Evolutionary conservation across 2,329 filamentous ascomycete species (phyloP), one percentile per base, ranked within the genome.

Genomic region (Pyrenophora teres): DNA sequence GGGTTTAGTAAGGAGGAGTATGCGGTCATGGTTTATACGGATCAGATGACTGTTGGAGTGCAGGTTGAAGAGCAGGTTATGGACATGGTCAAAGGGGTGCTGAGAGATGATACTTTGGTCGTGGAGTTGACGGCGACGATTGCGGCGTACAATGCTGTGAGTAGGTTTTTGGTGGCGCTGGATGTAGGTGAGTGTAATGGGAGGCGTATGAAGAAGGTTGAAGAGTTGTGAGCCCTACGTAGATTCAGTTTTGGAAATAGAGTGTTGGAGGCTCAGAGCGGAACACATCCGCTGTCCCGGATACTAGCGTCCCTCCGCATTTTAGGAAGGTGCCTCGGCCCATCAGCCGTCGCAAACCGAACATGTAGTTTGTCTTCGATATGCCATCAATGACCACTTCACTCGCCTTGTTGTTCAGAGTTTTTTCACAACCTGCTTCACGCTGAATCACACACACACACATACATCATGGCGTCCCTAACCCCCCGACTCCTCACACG

Each of bases 111-210:
- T 57, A 80, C 81, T 67, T 87, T 92, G 76, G 79, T 92, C 40
- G 88, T 94, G 23, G 91, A 94, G 78, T 80, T 94, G 62, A 92
- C 89, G 49, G 85, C 88, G 36, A 92, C 88, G 31, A 83, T 90
- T 49, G 89, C 88, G 9, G 85, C 83, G 53, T 95, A 94, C 73
- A 94, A 95, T 71, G 92, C 88, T 67, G 90, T 94, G 23, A 92
- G 88, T 71, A 81, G 90, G 48, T 93, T 94, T 67, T 73, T 94
- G 63, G 90, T 95, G 19, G 90, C 90, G 27, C 73, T 96, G 54
- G 87, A 94, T 77, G 89, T 78, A 37, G 77, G 77, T 1, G 77
- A 79, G 65, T 74, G 71, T 56, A 75, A 74, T 57, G 64, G 54
- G 41, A 52, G 58, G 47, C 47, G n/a, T 9, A 69, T 74, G 70